Evolutionary conservation across 768 basidiomycete species (phyloP).

Genomic region (Candolleomyces eurysporus): DNA sequence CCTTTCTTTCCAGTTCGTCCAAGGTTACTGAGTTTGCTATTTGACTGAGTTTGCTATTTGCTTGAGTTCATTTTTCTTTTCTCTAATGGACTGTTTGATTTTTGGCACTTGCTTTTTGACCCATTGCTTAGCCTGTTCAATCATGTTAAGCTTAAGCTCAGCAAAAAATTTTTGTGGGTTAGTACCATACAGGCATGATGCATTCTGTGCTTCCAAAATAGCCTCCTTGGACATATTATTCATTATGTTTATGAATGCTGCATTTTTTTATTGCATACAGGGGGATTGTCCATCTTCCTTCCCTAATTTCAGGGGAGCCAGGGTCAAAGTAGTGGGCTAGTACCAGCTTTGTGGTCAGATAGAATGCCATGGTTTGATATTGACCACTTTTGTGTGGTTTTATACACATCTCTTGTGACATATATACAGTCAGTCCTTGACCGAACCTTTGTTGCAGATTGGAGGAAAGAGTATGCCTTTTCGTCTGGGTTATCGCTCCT

Average conservation of each 20-base stretch:
- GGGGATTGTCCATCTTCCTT: slow-evolving; percentile 31
- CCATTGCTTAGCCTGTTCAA: not conserved
- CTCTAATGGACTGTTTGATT: not conserved
- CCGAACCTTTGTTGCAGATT: slow-evolving; percentile 12
- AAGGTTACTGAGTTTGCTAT: not conserved
- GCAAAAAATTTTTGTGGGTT: not conserved
- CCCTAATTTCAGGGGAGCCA: slow-evolving; percentile 24
- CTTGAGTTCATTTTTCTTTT: not conserved
- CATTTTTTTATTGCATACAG: slow-evolving; percentile 16
- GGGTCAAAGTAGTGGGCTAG: slow-evolving; percentile 17
- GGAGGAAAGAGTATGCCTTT: slow-evolving; percentile 25
- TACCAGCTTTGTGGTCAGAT: slow-evolving; percentile 31
- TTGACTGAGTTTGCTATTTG: too few species aligned
- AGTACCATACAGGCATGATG: not conserved
- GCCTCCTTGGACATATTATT: not conserved
- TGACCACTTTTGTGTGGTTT: slow-evolving; percentile 21
- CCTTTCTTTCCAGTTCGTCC: not conserved
- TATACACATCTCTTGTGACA: slow-evolving; percentile 9
- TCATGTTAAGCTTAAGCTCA: not conserved
- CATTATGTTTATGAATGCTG: slow-evolving; percentile 3
- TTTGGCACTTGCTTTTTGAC: not conserved
- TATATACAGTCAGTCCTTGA: slow-evolving; percentile 40
- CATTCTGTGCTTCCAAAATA: not conserved
- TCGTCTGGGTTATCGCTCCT: too few species aligned
- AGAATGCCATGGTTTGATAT: slow-evolving; percentile 18